Evolutionary conservation across 2,329 filamentous ascomycete species (phyloP), one percentile per base, ranked within the genome.

Genomic region (Rhinocladiella mackenziei): DNA sequence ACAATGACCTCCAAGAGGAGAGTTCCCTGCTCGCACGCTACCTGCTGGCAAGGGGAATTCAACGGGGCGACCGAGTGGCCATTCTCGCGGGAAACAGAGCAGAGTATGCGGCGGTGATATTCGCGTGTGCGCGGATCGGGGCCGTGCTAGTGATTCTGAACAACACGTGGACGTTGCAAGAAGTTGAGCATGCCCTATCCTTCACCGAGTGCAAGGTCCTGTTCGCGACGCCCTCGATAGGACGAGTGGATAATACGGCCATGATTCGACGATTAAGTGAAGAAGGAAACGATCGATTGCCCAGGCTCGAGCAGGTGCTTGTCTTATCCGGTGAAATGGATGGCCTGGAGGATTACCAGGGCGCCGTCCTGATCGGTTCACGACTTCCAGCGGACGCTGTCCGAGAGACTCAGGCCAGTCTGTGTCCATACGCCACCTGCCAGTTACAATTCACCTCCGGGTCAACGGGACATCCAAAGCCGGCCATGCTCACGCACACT

Each of bases 141-240:
- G 80, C 76, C 34, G 79, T 84, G 32, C 70, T 89, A 39, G 84
- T 89, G 19, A 86, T 89, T 32, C 68, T 89, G 54, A 89, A 89
- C 67, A 89, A 88, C 65, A 89, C 84, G 0, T 89, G 89, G 61
- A 89, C 85, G 1, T 74, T 81, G 2, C 77, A 75, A 1, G 85
- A 89, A 65, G 80, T 83, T 35, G 74, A 80, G 60, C 83, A 84
- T 62, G 85, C 82, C 7, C 64, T 89, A 19, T 74, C 76, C 41
- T 86, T 88, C 58, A 80, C 83, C 11, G 79, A 81, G 53, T 87
- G 81, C 66, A 83, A 80, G 56, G 62, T 89, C 3, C 71, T 89
- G 29, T 89, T 89, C 64, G 84, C 83, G 5, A 86, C 82, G 5
- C 76, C 77, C 36, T 74, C 65, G 10, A 87, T 89, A 6, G 53